Conservation (phyloP, 805 yeast genomes). For the Candida palmyrensis region DNA sequence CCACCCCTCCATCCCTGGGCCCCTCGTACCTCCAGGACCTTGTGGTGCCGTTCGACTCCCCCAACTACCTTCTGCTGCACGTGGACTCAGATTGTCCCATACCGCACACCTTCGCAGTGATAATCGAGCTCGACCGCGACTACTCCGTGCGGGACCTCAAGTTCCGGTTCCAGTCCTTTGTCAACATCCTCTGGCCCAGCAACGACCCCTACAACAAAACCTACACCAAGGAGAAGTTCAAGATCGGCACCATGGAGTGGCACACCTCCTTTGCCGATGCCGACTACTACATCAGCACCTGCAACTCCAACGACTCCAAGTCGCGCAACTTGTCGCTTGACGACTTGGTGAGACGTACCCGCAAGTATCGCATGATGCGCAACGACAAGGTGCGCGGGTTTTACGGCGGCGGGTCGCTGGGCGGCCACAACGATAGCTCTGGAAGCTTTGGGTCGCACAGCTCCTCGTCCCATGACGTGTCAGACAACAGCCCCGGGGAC, state of each 20-base stretch:
- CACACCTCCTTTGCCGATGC: slow-evolving; percentile 34
- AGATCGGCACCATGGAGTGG: slow-evolving; percentile 47
- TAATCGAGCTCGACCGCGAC: slow-evolving; percentile 40
- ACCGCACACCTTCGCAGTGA: slow-evolving; percentile 50
- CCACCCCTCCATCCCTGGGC: not conserved
- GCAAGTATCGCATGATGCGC: slow-evolving; percentile 26
- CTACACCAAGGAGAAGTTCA: slow-evolving; percentile 42
- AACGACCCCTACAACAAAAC: slow-evolving; percentile 46
- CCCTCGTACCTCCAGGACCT: not conserved
- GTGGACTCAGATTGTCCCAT: slow-evolving; percentile 38
- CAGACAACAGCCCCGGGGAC: slow-evolving; percentile 6
- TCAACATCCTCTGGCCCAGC: slow-evolving; percentile 48
- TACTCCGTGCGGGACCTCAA: slow-evolving; percentile 32
- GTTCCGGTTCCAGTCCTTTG: slow-evolving; percentile 38
- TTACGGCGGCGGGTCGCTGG: slow-evolving; percentile 2
- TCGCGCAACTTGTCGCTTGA: slow-evolving; percentile 38
- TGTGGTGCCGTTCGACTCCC: slow-evolving; percentile 13
- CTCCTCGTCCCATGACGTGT: slow-evolving; percentile 4
- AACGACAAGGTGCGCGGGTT: slow-evolving; percentile 7
- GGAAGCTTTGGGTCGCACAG: not conserved
- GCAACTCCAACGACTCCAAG: slow-evolving; percentile 40
- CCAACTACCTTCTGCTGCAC: slow-evolving; percentile 30
- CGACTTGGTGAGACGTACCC: slow-evolving; percentile 37
- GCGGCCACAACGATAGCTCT: not conserved
- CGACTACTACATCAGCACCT: slow-evolving; percentile 37